Base-by-base conservation (phyloP, 495 filamentous ascomycete genomes). In the Talaromyces wortmannii region DNA sequence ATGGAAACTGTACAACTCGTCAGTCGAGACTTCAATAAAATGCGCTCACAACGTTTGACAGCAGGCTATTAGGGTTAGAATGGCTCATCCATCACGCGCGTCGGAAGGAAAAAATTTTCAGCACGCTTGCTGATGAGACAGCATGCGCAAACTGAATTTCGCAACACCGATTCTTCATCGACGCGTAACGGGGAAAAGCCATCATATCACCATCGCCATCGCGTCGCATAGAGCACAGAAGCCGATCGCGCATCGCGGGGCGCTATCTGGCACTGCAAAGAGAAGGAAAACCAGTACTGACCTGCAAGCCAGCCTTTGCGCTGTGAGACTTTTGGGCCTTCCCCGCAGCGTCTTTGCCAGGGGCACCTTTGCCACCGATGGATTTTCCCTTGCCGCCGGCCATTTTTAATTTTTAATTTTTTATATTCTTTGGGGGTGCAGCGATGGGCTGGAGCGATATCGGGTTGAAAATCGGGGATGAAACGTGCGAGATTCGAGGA, bases 281-380 rank as follows among this genome's bases (percentile, higher is more conserved):
- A 32, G 46, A 48, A 50, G 45, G 57, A 56, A 48, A 52, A 12
- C 47, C 36, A 43, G 15, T 23, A 83, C 94, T 82, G 78, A 98
- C 94, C 88, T 98, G 94, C 66, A 98, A 82, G 72, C 94, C 94
- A 73, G 94, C 94, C 75, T 97, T 95, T 64, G 90, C 90, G 63
- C 92, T 97, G 79, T 98, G 94, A 65, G 91, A 96, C 77, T 97
- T 92, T 73, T 97, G 92, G 64, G 89, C 88, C 80, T 97, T 96
- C 70, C 82, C 79, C 64, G 80, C 78, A 70, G 70, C 79, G 75
- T 83, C 82, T 64, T 80, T 83, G 50, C 84, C 83, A 50, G 84
- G 88, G 65, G 89, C 89, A 55, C 88, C 94, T 86, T 98, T 97
- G 65, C 95, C 94, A 63, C 90, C 90, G 58, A 91, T 87, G 56